Percentiles rank a stretch among this genome's conserved stretches.
phyloP scores from a whole-genome alignment of 768 basidiomycete genomes.

The Tulasnella sp. region DNA sequence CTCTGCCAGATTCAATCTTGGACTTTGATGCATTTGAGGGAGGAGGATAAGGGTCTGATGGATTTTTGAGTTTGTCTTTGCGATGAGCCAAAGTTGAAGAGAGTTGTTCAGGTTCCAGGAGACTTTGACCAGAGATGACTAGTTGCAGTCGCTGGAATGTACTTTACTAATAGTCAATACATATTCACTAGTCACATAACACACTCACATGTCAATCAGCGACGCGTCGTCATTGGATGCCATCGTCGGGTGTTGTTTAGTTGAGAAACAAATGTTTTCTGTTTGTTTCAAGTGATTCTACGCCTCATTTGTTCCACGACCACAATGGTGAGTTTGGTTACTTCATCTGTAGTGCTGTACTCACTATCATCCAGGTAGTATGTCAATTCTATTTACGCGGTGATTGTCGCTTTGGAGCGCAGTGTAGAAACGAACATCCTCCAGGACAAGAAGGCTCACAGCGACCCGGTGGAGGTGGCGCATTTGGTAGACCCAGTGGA shows the following conservation, averaged over 20 bases:
- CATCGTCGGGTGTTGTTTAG: not conserved
- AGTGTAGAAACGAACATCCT: constrained; percentile 5
- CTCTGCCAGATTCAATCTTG: constrained; percentile 50
- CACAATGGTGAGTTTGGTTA: not conserved
- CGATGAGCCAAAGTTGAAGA: constrained; percentile 38
- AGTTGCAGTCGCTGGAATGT: constrained; percentile 15
- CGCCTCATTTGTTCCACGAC: not conserved
- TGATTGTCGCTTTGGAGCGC: constrained; percentile 8
- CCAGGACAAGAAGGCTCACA: not conserved
- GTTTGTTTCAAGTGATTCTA: too few species aligned
- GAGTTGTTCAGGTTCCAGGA: constrained; percentile 10
- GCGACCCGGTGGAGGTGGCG: not conserved
- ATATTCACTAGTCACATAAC: too few species aligned
- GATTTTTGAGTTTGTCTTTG: constrained; percentile 40
- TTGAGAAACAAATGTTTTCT: not conserved
- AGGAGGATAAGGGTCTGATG: constrained; percentile 52
- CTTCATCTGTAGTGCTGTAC: not conserved
- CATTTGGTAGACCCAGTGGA: not conserved
- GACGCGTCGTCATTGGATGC: constrained; percentile 3
- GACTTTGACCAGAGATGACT: not conserved
- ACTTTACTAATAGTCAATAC: not conserved
- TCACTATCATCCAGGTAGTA: constrained; percentile 1
- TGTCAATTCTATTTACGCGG: constrained; percentile 15
- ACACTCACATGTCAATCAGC: constrained; percentile 8
- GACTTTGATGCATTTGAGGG: constrained; percentile 56